Conservation (phyloP, 1,284 basidiomycete genomes). For the Malassezia equina region DNA sequence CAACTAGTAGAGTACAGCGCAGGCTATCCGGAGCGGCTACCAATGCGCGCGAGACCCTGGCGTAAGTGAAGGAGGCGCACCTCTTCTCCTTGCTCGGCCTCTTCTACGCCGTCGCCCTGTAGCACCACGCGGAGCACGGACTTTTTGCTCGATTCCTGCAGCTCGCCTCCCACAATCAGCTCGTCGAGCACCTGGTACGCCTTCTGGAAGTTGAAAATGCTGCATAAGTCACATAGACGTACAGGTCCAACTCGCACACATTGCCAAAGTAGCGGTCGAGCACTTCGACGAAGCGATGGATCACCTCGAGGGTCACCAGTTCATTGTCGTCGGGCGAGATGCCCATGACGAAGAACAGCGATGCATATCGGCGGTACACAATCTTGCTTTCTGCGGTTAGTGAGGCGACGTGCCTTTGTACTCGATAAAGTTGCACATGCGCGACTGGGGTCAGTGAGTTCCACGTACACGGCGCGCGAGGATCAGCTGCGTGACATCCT, state of each 20-base stretch:
- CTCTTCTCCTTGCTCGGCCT: conserved; percentile 48
- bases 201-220: conserved; percentile 48
- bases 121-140: conserved; percentile 76
- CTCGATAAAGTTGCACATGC: conserved; percentile 99
- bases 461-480: conserved; percentile 62
- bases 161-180: conserved; percentile 90
- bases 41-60: conserved; percentile 33
- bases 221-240: conserved; percentile 8
- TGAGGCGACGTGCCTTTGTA: conserved; percentile 64
- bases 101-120: conserved; percentile 47
- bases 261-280: conserved; percentile 98
- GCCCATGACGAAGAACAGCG: conserved; percentile 92
- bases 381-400: conserved; percentile 53
- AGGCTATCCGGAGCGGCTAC: conserved; percentile 29
- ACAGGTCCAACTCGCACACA: conserved; percentile 47
- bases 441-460: conserved; percentile 52
- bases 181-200: conserved; percentile 62
- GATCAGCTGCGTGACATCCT: conserved; percentile 97
- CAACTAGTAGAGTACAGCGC: conserved; percentile 21
- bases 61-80: conserved; percentile 22
- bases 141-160: conserved; percentile 98
- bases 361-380: conserved; percentile 93
- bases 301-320: conserved; percentile 85
- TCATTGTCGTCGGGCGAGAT: conserved; percentile 80
- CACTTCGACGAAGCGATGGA: conserved; percentile 98